These are phyloP conservation scores for Ganoderma leucocontextum DNA, from an alignment of 1,284 basidiomycete genomes.

Conservation along the genomic window DNA sequence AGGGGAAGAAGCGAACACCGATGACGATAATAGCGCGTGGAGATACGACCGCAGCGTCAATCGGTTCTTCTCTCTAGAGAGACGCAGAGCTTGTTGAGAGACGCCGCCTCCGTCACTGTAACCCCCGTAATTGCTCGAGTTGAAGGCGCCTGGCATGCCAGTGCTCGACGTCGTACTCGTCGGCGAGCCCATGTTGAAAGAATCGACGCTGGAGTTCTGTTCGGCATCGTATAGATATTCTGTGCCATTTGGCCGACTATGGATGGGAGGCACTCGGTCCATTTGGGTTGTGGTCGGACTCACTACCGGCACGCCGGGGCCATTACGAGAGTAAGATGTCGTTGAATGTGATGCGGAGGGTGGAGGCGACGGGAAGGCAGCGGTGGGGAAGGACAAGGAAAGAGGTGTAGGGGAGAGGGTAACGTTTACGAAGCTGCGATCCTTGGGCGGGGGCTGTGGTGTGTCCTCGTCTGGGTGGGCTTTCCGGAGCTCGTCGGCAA, in stretches of 20 bases:
- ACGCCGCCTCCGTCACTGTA: constrained; percentile 16
- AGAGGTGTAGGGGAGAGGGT: constrained; percentile 45
- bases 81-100: constrained; percentile 47
- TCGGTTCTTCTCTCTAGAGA: constrained; percentile 94
- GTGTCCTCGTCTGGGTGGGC: constrained; percentile 83
- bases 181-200: constrained; percentile 33
- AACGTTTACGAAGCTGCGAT: constrained; percentile 72
- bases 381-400: constrained; percentile 12
- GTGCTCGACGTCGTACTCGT: constrained; percentile 31
- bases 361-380: constrained; percentile 20
- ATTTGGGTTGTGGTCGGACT: constrained; percentile 23
- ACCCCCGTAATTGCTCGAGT: constrained; percentile 10
- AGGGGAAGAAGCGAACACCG: constrained; percentile 82
- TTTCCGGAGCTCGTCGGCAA: constrained; percentile 88
- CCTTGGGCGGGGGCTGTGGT: constrained; percentile 86
- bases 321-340: constrained; percentile 16
- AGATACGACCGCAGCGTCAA: constrained; percentile 95
- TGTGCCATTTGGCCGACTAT: constrained; percentile 20
- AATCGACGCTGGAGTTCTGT: constrained; percentile 36
- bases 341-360: constrained; percentile 23
- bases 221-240: constrained; percentile 37
- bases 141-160: constrained; percentile 8
- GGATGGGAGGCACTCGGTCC: constrained; percentile 19
- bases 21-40: constrained; percentile 79
- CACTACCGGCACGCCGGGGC: constrained; percentile 16